A percentile compares a stretch with the other conserved stretches of the same genome.
Conservation (phyloP, 768 basidiomycete genomes). For the Panaeolus cyanescens region DNA sequence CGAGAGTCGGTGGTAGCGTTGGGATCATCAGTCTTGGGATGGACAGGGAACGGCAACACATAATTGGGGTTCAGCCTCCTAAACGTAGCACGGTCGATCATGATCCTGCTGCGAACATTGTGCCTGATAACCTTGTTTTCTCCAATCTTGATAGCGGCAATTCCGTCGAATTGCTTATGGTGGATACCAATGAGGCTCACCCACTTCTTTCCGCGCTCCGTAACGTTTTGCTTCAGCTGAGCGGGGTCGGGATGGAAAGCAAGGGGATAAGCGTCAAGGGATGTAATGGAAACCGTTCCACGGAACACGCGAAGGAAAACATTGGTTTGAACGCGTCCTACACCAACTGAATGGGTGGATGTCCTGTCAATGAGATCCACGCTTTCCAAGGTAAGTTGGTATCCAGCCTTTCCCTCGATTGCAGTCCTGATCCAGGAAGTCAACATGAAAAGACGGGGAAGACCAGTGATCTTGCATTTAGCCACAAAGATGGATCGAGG, state of each 20-base stretch:
- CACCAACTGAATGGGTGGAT: conserved; percentile 33
- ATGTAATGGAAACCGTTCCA: conserved; percentile 52
- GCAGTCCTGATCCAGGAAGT: conserved; percentile 36
- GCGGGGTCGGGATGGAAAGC: conserved; percentile 49
- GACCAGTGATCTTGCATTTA: conserved; percentile 54
- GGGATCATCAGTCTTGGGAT: conserved; percentile 23
- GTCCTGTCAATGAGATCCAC: conserved; percentile 50
- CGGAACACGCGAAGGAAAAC: conserved; percentile 45
- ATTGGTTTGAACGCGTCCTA: conserved; percentile 41
- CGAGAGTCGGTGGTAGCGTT: conserved; percentile 6
- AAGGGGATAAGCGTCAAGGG: conserved; percentile 54
- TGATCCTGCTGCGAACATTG: conserved; percentile 56
- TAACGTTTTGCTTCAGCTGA: conserved; percentile 39
- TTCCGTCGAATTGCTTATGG: conserved; percentile 58
- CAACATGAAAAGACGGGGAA: conserved; percentile 51
- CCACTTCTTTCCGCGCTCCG: conserved; percentile 61
- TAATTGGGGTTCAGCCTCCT: conserved; percentile 54
- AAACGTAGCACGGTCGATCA: conserved; percentile 64
- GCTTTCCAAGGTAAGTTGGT: conserved; percentile 50
- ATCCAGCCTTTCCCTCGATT: conserved; percentile 37
- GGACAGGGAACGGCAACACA: conserved; percentile 38
- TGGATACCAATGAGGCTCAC: conserved; percentile 51
- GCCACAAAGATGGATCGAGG: conserved; percentile 54
- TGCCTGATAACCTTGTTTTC: conserved; percentile 43
- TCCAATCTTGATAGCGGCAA: conserved; percentile 38